Base-by-base conservation (phyloP, 495 filamentous ascomycete species). In the Xylaria scruposa region DNA sequence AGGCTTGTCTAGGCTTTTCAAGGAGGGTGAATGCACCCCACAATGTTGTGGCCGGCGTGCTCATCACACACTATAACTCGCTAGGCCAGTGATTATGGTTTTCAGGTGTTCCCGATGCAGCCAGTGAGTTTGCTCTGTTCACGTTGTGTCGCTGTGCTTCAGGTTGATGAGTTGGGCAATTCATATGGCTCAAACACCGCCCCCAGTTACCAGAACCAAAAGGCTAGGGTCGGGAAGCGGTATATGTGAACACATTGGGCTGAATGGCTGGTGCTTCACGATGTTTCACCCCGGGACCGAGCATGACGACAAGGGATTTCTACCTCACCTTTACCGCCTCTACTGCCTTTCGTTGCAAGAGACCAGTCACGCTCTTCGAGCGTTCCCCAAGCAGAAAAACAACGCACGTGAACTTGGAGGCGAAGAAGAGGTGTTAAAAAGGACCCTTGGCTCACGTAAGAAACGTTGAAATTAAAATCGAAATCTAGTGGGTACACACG, bases 11-110 rank as follows among this genome's bases (percentile, higher is more conserved):
- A 31, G 47, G 44, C 24, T 61, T 49, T 62, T 36, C 31, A 42
- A 54, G 68, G 68, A 53, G 59, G 58, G 59, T 65, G 46, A 46
- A 71, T 71, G 62, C 62, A 71, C 62, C 62, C 70, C 70, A 66
- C 70, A 71, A 29, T 47, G 70, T 24, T 49, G 62, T 42, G 51
- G 44, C 53, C 53, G 62, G 61, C 70, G 40, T 59, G 61, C 53
- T 60, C 59, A 58, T 66, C 70, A 71, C 70, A 33, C 47, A 19
- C 40, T 29, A 26, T 60, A 33, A 26, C 19, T 60, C n/a, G 62
- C 36, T 67, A 40, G 33, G n/a, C 33, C 33, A 56, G 68, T 44
- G 47, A 63, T 64, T 46, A 61, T 36, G 60, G 59, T 24, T 56
- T 70, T 53, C 51, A 70, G 46, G 68, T n/a, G 46, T 36, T 44